phyloP scores from a whole-genome alignment of 2,329 filamentous ascomycete species.

The Ustulina deusta region DNA sequence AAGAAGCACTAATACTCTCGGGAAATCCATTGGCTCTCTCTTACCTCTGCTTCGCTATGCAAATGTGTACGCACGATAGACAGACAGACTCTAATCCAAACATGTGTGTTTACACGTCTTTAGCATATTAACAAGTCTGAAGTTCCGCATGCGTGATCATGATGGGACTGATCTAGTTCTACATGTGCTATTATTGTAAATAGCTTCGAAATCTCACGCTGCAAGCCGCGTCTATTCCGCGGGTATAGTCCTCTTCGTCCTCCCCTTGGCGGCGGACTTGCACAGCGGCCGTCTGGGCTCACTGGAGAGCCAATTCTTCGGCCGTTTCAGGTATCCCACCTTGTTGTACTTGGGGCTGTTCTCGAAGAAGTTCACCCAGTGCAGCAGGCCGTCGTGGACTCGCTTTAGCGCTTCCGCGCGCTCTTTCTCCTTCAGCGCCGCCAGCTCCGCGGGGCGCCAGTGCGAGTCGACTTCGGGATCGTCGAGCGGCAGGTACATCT shows the following conservation, averaged over 20 bases:
- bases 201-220: constrained; percentile 7
- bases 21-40: background rate
- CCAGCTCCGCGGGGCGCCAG: constrained; percentile 67
- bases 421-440: constrained; percentile 70
- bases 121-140: background rate
- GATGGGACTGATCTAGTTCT: constrained; percentile 10
- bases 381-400: constrained; percentile 75
- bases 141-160: background rate
- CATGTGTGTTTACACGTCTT: background rate
- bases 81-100: background rate
- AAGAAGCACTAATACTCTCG: background rate
- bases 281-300: constrained; percentile 75
- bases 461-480: constrained; percentile 70
- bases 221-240: constrained; percentile 50
- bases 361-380: constrained; percentile 87
- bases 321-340: constrained; percentile 79
- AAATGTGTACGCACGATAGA: background rate
- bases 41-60: background rate
- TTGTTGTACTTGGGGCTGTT: constrained; percentile 83
- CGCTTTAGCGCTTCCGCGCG: constrained; percentile 70
- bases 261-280: constrained; percentile 71
- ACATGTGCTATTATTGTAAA: background rate
- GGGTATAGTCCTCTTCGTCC: constrained; percentile 70
- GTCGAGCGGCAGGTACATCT: constrained; percentile 80
- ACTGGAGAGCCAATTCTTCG: constrained; percentile 71